phyloP scores from a whole-genome alignment of 257 asterid species.

The Euphrasia confusa region DNA sequence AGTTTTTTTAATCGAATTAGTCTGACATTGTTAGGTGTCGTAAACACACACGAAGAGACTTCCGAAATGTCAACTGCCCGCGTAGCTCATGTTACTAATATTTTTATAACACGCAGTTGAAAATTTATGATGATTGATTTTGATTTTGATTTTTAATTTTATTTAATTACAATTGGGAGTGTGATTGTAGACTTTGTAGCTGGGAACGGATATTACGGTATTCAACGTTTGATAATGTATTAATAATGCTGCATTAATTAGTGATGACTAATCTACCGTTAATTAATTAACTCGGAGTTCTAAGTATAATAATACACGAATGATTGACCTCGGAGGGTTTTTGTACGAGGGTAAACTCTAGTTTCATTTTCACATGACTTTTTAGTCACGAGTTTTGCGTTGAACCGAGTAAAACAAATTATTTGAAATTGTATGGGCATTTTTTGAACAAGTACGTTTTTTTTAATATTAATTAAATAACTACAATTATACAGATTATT shows the following conservation, averaged over 20 bases:
- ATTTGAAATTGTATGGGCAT: too few relatives aligned
- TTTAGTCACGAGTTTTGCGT: too few relatives aligned
- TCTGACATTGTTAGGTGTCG: slow-evolving; percentile 23
- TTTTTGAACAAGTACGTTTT: too few relatives aligned
- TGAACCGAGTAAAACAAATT: background rate
- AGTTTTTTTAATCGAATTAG: slow-evolving; percentile 15
- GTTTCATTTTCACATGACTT: background rate
- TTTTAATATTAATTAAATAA: too few relatives aligned
- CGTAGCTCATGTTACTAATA: slow-evolving; percentile 21
- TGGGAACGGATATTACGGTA: slow-evolving; percentile 32
- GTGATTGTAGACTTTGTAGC: slow-evolving; percentile 31
- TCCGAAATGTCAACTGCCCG: slow-evolving; percentile 40
- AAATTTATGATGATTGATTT: background rate
- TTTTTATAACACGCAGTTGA: slow-evolving; percentile 28
- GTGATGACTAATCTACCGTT: background rate
- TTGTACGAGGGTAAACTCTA: too few relatives aligned
- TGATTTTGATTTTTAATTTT: background rate
- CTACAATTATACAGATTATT: too few relatives aligned
- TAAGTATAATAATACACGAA: background rate
- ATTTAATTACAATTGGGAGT: slow-evolving; percentile 24
- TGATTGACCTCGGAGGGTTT: background rate
- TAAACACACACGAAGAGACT: slow-evolving; percentile 26
- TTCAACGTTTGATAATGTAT: slow-evolving; percentile 24
- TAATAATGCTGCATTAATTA: background rate
- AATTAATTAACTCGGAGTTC: slow-evolving; percentile 3